phyloP scores from a whole-genome alignment of 176 grass and related monocot genomes.

The Areca catechu region DNA sequence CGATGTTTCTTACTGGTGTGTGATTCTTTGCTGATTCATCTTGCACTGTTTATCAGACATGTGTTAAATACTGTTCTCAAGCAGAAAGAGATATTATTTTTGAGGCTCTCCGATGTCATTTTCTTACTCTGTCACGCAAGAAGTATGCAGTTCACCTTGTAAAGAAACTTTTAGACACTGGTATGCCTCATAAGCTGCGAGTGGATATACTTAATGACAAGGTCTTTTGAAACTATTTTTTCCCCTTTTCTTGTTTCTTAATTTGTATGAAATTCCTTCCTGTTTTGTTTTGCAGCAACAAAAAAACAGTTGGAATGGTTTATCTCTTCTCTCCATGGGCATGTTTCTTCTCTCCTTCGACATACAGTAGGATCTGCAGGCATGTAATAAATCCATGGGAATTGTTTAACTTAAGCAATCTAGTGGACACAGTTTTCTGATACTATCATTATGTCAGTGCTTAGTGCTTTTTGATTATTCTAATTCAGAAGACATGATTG shows the following conservation, averaged over 20 bases:
- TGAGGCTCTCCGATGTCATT: conserved; percentile 48
- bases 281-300: conserved; percentile 36
- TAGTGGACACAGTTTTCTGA: no score
- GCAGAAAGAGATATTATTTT: conserved; percentile 71
- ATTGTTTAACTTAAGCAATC: neutral
- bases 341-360: conserved; percentile 59
- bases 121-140: conserved; percentile 58
- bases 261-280: conserved; percentile 16
- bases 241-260: neutral
- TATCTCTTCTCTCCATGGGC: conserved; percentile 76
- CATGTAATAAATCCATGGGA: conserved; percentile 5
- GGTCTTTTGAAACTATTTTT: conserved; percentile 1
- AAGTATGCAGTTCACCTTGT: conserved; percentile 88
- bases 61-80: conserved; percentile 81
- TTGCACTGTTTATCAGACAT: conserved; percentile 42
- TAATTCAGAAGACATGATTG: no score
- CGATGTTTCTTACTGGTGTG: neutral
- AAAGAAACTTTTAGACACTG: conserved; percentile 77
- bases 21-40: conserved; percentile 7
- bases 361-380: conserved; percentile 70
- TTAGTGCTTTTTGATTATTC: no score
- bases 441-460: no score
- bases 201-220: neutral
- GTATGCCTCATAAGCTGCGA: conserved; percentile 23
- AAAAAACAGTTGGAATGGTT: conserved; percentile 87